phyloP scores from a whole-genome alignment of 164 flowering plant genomes.

The Vitis riparia region DNA sequence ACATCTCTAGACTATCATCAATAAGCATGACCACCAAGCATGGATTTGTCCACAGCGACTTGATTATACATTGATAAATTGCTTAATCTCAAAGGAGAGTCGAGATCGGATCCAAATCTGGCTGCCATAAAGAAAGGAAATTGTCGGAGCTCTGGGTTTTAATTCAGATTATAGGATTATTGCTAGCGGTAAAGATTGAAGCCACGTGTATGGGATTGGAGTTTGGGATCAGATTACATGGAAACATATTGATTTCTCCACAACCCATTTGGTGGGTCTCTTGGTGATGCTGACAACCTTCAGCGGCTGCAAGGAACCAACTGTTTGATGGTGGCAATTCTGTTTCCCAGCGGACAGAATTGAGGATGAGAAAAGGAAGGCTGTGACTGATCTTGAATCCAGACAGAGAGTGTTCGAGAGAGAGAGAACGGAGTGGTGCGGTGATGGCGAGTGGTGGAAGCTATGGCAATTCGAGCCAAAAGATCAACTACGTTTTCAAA shows the following conservation, averaged over 20 bases:
- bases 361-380: too few relatives aligned
- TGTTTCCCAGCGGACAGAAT: constrained; percentile 49
- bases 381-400: too few relatives aligned
- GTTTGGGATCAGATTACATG: constrained; percentile 88
- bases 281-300: constrained; percentile 81
- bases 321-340: constrained; percentile 77
- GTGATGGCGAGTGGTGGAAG: constrained; percentile 47
- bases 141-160: constrained; percentile 73
- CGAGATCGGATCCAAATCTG: constrained; percentile 55
- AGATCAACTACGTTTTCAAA: constrained; percentile 87
- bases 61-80: too few relatives aligned
- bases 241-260: constrained; percentile 80
- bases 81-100: constrained; percentile 36
- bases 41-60: too few relatives aligned
- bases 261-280: constrained; percentile 74
- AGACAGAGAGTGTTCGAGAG: background rate
- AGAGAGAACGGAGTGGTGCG: background rate
- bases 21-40: too few relatives aligned
- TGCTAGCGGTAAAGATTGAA: constrained; percentile 80
- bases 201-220: constrained; percentile 86
- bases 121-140: constrained; percentile 35
- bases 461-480: constrained; percentile 57
- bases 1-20: too few relatives aligned
- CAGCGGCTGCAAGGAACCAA: constrained; percentile 70
- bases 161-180: constrained; percentile 49